phyloP scores from a whole-genome alignment of 1,139 yeast genomes.

The Magnusiomyces sp. region DNA sequence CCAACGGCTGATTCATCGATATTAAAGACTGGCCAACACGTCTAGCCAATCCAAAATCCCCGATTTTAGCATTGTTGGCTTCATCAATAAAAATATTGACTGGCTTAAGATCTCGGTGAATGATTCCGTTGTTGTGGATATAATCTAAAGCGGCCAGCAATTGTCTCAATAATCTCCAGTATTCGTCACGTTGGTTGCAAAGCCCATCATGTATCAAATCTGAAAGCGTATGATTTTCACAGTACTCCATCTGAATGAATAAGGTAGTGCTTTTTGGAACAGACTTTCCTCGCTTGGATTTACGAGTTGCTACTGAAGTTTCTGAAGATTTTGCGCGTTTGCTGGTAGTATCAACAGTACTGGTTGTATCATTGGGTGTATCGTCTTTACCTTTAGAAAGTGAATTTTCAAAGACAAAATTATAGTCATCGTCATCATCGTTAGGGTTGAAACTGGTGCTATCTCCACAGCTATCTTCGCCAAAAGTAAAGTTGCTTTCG shows the following conservation, averaged over 20 bases:
- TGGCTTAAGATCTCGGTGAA: conserved; percentile 93
- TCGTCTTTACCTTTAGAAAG: not conserved
- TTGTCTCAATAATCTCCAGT: conserved; percentile 85
- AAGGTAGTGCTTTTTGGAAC: conserved; percentile 39
- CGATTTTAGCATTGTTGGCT: conserved; percentile 80
- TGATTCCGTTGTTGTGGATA: conserved; percentile 88
- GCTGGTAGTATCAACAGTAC: not conserved
- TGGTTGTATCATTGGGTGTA: not conserved
- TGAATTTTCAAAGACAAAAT: conserved; percentile 18
- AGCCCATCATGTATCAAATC: conserved; percentile 78
- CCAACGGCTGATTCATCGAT: conserved; percentile 27
- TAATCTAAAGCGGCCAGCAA: conserved; percentile 84
- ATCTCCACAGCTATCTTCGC: conserved; percentile 22
- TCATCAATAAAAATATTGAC: conserved; percentile 92
- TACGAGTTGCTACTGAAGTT: not conserved
- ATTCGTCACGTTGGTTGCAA: conserved; percentile 64
- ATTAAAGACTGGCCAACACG: conserved; percentile 44
- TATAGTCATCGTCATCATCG: conserved; percentile 17
- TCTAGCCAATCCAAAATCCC: conserved; percentile 95
- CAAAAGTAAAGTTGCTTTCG: conserved; percentile 13
- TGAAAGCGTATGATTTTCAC: conserved; percentile 83
- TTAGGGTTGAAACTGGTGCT: no score
- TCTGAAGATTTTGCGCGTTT: conserved; percentile 1
- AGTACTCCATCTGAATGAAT: conserved; percentile 95
- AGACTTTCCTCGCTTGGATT: not conserved